Conservation (phyloP, 345 rosid genomes). For the Citrus medica region DNA sequence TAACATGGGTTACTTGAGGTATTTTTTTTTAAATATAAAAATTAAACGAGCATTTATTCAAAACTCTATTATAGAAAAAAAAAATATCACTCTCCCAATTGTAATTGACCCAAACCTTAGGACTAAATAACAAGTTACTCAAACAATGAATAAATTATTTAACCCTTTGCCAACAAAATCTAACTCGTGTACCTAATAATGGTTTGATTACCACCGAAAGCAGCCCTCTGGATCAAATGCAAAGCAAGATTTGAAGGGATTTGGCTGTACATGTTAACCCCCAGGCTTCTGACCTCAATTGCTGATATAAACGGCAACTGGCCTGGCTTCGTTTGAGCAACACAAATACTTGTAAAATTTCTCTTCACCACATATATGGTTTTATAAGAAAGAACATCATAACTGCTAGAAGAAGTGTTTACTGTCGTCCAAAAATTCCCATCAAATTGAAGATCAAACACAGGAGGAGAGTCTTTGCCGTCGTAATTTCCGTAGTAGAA, state of each 20-base stretch:
- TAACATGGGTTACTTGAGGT: too few species aligned
- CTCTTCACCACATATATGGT: constrained; percentile 3
- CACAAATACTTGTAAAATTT: constrained; percentile 13
- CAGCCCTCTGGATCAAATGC: background rate
- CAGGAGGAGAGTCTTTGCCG: constrained; percentile 17
- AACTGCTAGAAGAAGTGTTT: background rate
- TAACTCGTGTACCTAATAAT: background rate
- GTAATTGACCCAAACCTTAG: too few species aligned
- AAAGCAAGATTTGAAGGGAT: constrained; percentile 11
- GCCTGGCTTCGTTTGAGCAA: constrained; percentile 23
- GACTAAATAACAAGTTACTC: background rate
- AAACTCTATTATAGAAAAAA: too few species aligned
- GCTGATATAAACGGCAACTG: constrained; percentile 32
- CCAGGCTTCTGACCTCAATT: constrained; percentile 23
- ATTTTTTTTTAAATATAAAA: too few species aligned
- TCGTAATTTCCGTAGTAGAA: constrained; percentile 34
- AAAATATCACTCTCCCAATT: too few species aligned
- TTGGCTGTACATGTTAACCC: constrained; percentile 8
- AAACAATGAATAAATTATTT: background rate
- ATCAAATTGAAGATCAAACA: constrained; percentile 23
- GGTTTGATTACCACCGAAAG: constrained; percentile 4
- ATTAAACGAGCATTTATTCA: too few species aligned
- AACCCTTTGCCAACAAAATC: too few species aligned
- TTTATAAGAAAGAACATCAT: constrained; percentile 9
- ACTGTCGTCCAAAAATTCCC: constrained; percentile 24